Evolutionary conservation across 116 monocot genomes (phyloP), one percentile per base, ranked within the genome.

Genomic region (Iris pallida): DNA sequence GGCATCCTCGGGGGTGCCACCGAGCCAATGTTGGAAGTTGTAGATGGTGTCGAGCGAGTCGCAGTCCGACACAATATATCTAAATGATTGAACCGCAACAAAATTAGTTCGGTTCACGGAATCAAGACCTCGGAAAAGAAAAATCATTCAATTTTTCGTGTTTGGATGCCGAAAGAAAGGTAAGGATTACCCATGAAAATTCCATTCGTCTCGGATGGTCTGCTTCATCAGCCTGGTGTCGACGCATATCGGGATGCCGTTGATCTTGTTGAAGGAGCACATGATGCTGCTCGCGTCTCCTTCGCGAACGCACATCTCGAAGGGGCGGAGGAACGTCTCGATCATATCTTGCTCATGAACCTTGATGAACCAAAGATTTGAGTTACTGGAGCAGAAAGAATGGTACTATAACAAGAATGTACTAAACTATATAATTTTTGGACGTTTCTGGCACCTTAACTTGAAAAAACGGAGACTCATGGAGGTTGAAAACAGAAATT

Each of bases 1-100:
- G 2, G 68, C 63, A 40, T 83, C 83, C 42, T 79, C 73, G 17
- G 64, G 64, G 2, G 67, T 42, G 17, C 61, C 70, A 7, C 48
- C 54, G 3, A 62, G 19, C 55, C 59, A 83, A 17, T 66, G 64
- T 9, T 79, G 83, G 11, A 17, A 52, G 0, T 68, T 16, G 6
- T 20, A 10, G 7, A 83, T 59, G 53, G 65, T 20, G 13, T 73
- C 70, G 8, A 82, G 20, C 1, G 82, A 73, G 53, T 82, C 82
- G 14, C 82, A 82, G 42, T 82, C 82, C 4, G 82, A 82, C 6
- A 74, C 69, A 53, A 82, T 78, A 11, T 78, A 82, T 7, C 82
- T 82, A 47, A 10, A 41, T 42, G 17, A 13, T 30, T 30, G 30
- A 30, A 30, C 30, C 30, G 3, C 30, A 30, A 30, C 30, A 30